Evolutionary conservation across 257 asterid genomes (phyloP), one percentile per base, ranked within the genome.

Genomic region (Rubia yunnanensis): DNA sequence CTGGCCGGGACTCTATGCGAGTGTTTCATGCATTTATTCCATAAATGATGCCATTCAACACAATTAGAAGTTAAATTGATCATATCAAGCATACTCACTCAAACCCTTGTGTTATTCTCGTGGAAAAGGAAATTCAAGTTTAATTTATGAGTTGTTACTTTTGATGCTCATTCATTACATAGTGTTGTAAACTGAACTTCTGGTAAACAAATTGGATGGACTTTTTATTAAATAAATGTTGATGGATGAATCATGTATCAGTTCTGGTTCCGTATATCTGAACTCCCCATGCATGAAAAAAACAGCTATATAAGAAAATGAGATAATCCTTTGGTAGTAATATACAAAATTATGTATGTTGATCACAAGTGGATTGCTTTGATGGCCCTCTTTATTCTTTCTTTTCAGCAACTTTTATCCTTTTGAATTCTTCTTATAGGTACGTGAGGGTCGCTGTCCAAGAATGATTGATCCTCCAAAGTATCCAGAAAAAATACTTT

Each of bases 401-500:
- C 35, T 18, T 23, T 8, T 31, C 39, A 20, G 54, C 38, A 53
- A 28, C 44, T 24, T 23, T 46, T 15, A 23, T 15, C 24, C 11
- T 32, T 61, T 49, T 34, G 57, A 38, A 56, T 70, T 46, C 65
- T 77, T 65, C 32, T 65, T 77, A 80, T 88, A 91, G 96, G 79
- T 88, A 34, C 85, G 73, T 27, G 77, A 73, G 77, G 89, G 95
- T 64, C 66, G 83, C 68, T 81, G 74, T 77, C 98, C 95, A 55
- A 79, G 78, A 75, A 83, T 72, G 49, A 70, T 74, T 31, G 91
- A 92, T 80, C 96, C 95, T 73, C 96, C 98, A 56, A 92, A 89
- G 71, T 92, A 71, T 72, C 98, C 98, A 7, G 98, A 92, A 73
- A 87, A 72, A 80, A 92, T 89, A 66, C 76, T 92, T 49, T 92